Base-by-base conservation (phyloP, 257 asterid genomes). In the Ilex aquifolium region DNA sequence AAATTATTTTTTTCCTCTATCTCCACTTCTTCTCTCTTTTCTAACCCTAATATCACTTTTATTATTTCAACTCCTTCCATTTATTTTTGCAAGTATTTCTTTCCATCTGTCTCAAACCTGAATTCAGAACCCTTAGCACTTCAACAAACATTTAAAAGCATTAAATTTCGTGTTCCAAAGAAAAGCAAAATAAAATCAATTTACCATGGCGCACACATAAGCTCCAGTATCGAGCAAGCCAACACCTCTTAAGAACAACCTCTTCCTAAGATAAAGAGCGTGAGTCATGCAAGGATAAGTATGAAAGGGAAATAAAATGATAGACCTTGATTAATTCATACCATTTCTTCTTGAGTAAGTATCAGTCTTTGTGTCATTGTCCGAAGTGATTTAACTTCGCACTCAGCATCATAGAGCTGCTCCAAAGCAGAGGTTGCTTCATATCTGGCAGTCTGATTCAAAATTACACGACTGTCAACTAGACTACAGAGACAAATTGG, bases 201-300 rank as follows among this genome's bases (percentile, higher is more conserved):
- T 74, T 75, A 90, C 99, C 99, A 61, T 79, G 69, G 46, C 66
- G 79, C 56, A 78, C 66, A 39, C 97, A 92, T 74, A 89, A 74
- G 67, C 79, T 76, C 99, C 99, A 92, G 79, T 76, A 80, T 13
- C 90, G 84, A 67, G 99, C 90, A 66, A 92, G 95, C 99, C 97
- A 89, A 68, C 88, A 87, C 83, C 96, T 82, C 87, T 89, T 92
- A 67, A 92, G 88, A 72, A 82, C 83, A 62, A 92, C 88, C 81
- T 87, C 99, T 76, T 92, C 99, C 97, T 89, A 71, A 72, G 75
- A 75, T 65, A 65, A 59, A 76, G 69, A 74, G 80, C 73, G 75
- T 72, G 68, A 82, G 76, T 81, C 67, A 78, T 71, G 53, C 71
- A 77, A 76, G 77, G 67, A 61, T 56, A 68, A 50, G 72, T 66